Evolutionary conservation across 208 protist genomes (phyloP).

Genomic region (Trypanosoma brucei): DNA sequence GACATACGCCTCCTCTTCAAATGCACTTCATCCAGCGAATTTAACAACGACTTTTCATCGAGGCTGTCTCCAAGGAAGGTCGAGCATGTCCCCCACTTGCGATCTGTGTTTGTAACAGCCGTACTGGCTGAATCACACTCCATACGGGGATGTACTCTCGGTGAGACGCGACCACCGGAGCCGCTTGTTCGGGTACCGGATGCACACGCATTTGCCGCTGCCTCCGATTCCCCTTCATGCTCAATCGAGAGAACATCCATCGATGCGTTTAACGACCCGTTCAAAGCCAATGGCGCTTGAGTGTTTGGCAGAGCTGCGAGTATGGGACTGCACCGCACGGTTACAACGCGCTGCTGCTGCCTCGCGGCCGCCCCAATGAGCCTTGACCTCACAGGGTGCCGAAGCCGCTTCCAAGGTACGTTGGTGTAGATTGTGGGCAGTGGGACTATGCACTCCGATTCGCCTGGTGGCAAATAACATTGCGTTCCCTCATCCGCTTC

Average conservation of each 20-base stretch:
- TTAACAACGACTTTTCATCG: background rate
- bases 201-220: background rate
- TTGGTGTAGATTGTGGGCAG: conserved; percentile 11
- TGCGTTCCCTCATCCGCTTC: no score
- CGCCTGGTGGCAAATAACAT: no score
- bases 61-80: conserved; percentile 2
- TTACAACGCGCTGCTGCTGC: background rate
- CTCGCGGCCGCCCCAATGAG: conserved; percentile 2
- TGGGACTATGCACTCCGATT: background rate
- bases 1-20: conserved; percentile 9
- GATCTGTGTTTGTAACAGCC: background rate
- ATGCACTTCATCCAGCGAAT: conserved; percentile 9
- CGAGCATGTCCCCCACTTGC: background rate
- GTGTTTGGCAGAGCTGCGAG: no score
- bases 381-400: background rate
- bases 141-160: no score
- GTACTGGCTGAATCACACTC: no score
- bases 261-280: no score
- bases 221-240: background rate
- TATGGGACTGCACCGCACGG: no score
- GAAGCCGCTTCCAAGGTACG: conserved; percentile 4
- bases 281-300: no score
- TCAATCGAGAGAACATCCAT: no score
- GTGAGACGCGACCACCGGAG: no score
- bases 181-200: background rate